These are phyloP conservation scores for Rhododendron ferrugineum DNA, from an alignment of 148 eudicot species.

Conservation along the genomic window DNA sequence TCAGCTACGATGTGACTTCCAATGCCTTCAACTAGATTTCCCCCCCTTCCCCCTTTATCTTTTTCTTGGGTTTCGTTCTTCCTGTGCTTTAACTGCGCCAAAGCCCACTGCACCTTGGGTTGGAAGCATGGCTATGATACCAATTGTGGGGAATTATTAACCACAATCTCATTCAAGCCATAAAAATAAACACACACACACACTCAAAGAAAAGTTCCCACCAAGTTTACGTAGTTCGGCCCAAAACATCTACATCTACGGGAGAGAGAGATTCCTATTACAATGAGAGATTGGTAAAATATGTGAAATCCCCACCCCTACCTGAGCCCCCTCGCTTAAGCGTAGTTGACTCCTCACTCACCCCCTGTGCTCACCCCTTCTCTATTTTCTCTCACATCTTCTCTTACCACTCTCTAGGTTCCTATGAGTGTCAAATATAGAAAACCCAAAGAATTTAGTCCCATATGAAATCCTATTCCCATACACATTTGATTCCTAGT, in stretches of 20 bases:
- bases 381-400: background rate
- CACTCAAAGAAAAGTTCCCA: background rate
- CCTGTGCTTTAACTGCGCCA: background rate
- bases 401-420: background rate
- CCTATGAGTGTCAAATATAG: background rate
- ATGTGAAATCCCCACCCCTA: background rate
- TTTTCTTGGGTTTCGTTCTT: background rate
- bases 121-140: background rate
- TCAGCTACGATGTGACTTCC: background rate
- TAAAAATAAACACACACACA: background rate
- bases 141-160: background rate
- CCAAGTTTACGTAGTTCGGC: background rate
- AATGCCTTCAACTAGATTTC: background rate
- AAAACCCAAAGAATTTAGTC: background rate
- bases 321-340: background rate
- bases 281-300: background rate
- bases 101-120: background rate
- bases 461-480: background rate
- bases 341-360: background rate
- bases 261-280: background rate
- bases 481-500: background rate
- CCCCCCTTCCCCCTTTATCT: background rate
- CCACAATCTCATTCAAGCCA: background rate
- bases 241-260: background rate
- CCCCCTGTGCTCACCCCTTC: background rate